Evolutionary conservation across 495 filamentous ascomycete genomes (phyloP), one percentile per base, ranked within the genome.

Genomic region (Paragyromitra xinjiangensis): DNA sequence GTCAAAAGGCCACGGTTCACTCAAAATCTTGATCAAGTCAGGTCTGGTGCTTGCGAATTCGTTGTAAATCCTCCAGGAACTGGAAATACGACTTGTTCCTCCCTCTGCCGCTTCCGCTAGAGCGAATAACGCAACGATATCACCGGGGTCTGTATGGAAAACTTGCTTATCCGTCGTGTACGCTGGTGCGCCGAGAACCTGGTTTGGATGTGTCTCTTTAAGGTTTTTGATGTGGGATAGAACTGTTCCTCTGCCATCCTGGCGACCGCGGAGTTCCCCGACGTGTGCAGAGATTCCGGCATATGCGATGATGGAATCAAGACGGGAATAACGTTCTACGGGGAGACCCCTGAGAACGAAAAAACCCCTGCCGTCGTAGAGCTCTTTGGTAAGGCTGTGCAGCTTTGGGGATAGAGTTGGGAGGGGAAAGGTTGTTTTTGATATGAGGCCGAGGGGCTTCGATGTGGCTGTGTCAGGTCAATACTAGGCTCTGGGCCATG

Each of bases 71-170:
- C 85, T 87, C 82, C 88, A 88, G 6, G 86, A 85, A 14, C 88
- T 89, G 8, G 90, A 86, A 66, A 91, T 85, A 70, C 87, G 85
- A 73, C 88, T 89, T 42, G 87, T 86, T 58, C 89, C 90, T 44
- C 90, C 90, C 5, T 85, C 73, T 16, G 85, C 83, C 19, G 90
- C 88, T 37, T 85, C 86, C 80, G 84, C 85, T 29, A 88, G 85
- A 1, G 86, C 87, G 29, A 90, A 89, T 0, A 93, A 82, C 0
- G 89, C 88, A 19, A 93, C 82, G 7, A 93, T 86, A 71, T 93
- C 92, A 0, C 90, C 89, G 0, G 85, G 82, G 79, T 93, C 92
- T 0, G 91, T 94, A 76, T 93, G 92, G 78, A 93, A 93, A 7
- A 89, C 89, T 72, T 89, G 89, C n/a, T 69, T 78, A 34, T 80